phyloP scores from a whole-genome alignment of 208 protist species.

The Acanthamoeba triangularis region DNA sequence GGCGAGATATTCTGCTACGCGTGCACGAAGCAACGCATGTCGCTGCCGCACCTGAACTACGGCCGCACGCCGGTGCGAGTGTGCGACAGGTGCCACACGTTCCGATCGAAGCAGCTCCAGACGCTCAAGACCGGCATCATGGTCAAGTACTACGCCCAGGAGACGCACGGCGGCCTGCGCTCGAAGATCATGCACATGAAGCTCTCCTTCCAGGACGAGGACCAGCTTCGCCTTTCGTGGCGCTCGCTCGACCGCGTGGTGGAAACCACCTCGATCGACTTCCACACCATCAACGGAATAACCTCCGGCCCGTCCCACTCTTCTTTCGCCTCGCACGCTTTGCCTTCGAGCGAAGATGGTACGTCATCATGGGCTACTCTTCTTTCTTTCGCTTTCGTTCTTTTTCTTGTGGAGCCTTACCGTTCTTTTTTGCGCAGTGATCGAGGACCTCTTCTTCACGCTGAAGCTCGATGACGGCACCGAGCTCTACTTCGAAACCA shows the following conservation, averaged over 20 bases:
- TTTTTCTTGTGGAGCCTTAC: neutral
- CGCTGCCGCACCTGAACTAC: slow-evolving; percentile 33
- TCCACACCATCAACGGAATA: slow-evolving; percentile 4
- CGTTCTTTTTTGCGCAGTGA: neutral
- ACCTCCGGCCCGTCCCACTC: neutral
- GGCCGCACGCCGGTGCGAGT: neutral
- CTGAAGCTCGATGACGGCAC: slow-evolving; percentile 5
- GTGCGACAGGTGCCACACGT: neutral
- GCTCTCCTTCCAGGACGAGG: slow-evolving; percentile 39
- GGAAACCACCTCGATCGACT: slow-evolving; percentile 40
- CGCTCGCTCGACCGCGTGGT: slow-evolving; percentile 30
- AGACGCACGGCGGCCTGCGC: slow-evolving; percentile 11
- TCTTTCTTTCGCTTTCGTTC: neutral
- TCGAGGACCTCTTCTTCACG: slow-evolving; percentile 26
- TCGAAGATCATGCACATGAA: slow-evolving; percentile 63
- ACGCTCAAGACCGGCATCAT: slow-evolving; percentile 28
- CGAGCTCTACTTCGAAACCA: slow-evolving; percentile 23
- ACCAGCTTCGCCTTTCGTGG: slow-evolving; percentile 1
- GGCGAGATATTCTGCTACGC: slow-evolving; percentile 42
- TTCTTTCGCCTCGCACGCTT: neutral
- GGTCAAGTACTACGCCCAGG: slow-evolving; percentile 54
- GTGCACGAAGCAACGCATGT: slow-evolving; percentile 13
- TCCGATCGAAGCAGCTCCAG: neutral
- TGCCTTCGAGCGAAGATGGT: neutral
- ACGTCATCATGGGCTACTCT: neutral